These are phyloP conservation scores for Chimonanthus salicifolius DNA, from an alignment of 164 flowering plant genomes.

Conservation along the genomic window DNA sequence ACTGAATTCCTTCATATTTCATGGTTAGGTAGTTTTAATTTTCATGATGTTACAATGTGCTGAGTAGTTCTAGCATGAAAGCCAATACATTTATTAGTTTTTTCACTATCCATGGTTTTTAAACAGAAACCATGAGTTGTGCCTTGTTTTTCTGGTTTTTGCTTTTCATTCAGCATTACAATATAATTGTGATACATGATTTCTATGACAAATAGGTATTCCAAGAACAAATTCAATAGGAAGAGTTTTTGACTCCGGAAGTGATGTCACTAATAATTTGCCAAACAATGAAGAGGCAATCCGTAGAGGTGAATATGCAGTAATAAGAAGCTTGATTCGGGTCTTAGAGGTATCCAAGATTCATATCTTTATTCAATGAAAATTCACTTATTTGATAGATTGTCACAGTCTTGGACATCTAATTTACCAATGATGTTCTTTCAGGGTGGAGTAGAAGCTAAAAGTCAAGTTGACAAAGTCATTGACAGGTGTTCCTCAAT, in stretches of 20 bases:
- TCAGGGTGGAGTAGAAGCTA: conserved; percentile 97
- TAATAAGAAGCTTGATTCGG: conserved; percentile 84
- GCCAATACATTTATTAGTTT: background rate
- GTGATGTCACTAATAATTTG: conserved; percentile 43
- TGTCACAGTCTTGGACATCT: background rate
- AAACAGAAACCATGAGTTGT: background rate
- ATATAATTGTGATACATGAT: background rate
- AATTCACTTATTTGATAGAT: background rate
- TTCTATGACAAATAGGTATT: conserved; percentile 42
- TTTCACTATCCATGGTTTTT: background rate
- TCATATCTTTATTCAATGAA: conserved; percentile 4
- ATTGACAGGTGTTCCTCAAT: conserved; percentile 94
- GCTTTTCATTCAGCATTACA: background rate
- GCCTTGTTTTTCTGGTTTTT: background rate
- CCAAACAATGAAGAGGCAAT: conserved; percentile 87
- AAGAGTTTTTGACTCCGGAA: conserved; percentile 51
- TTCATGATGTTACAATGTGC: background rate
- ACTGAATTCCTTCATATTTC: background rate
- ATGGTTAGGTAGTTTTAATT: background rate
- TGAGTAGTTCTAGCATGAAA: background rate
- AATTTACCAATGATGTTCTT: conserved; percentile 12
- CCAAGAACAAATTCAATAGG: conserved; percentile 77
- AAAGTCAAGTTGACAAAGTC: conserved; percentile 93
- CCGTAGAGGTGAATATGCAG: conserved; percentile 91
- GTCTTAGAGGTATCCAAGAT: conserved; percentile 37